Conservation (phyloP, 2,329 filamentous ascomycete genomes). For the Phyllosticta paracitricarpa region DNA sequence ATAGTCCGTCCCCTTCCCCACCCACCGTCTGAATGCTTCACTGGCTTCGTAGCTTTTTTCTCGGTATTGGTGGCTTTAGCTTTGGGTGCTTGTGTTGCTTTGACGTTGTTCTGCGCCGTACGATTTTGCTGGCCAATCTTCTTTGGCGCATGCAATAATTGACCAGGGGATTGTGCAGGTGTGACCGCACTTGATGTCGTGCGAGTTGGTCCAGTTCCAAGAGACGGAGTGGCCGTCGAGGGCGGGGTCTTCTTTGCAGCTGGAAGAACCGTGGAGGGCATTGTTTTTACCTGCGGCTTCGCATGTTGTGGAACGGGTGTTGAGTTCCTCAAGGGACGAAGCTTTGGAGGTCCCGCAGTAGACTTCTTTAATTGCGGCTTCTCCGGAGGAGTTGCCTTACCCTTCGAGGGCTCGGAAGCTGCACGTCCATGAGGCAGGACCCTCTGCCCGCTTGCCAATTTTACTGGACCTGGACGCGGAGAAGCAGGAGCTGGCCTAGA, state of each 20-base stretch:
- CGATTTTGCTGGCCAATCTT: not conserved
- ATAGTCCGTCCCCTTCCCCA: not conserved
- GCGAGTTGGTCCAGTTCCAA: not conserved
- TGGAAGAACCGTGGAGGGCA: constrained; percentile 1
- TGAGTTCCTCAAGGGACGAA: not conserved
- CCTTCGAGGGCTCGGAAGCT: not conserved
- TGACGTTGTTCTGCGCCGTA: not conserved
- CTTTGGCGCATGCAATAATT: not conserved
- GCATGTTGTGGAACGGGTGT: not conserved
- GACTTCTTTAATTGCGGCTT: not conserved
- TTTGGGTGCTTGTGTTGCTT: not conserved
- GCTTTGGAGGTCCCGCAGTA: not conserved
- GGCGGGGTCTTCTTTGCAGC: not conserved
- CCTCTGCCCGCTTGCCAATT: not conserved
- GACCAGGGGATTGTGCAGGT: not conserved
- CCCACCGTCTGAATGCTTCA: not conserved
- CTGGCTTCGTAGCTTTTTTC: not conserved
- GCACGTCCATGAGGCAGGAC: not conserved
- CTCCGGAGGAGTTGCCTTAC: not conserved
- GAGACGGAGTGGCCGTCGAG: not conserved
- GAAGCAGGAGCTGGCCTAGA: not conserved
- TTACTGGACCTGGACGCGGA: not conserved
- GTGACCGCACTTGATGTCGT: not conserved
- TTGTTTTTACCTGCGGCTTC: not conserved
- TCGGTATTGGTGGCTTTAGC: not conserved